A percentile compares a stretch with the other conserved stretches of the same genome.
These are phyloP conservation scores for Leccinum arenicola DNA, from an alignment of 768 basidiomycete species.

Conservation along the genomic window DNA sequence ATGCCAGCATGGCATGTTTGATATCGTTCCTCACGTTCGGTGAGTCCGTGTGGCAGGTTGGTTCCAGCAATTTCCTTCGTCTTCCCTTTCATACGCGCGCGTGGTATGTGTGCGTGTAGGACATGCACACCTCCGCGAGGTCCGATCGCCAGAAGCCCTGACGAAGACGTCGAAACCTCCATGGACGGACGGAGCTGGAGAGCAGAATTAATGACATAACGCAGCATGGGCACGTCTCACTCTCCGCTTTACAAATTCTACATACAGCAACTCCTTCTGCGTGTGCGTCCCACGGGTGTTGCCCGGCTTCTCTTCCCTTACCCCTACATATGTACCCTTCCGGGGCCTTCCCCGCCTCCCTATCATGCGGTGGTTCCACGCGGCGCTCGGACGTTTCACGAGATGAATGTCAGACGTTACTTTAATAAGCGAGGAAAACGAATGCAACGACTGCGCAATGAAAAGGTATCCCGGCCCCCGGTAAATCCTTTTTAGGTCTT, in stretches of 20 bases:
- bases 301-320: not conserved
- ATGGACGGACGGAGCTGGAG: slow-evolving; percentile 2
- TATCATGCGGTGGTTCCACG: slow-evolving; percentile 4
- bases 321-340: not conserved
- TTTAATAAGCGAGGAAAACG: not conserved
- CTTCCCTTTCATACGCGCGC: not conserved
- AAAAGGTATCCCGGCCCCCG: slow-evolving; percentile 4
- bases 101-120: not conserved
- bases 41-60: not conserved
- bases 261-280: not conserved
- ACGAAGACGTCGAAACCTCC: not conserved
- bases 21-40: not conserved
- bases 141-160: slow-evolving; percentile 14
- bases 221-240: not conserved
- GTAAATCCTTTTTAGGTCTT: slow-evolving; percentile 14
- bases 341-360: not conserved
- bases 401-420: not conserved
- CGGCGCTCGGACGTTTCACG: slow-evolving; percentile 27
- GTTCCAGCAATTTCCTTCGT: not conserved
- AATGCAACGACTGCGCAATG: not conserved
- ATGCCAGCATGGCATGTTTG: not conserved
- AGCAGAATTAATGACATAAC: not conserved
- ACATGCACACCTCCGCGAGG: slow-evolving; percentile 6
- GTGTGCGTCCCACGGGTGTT: not conserved
- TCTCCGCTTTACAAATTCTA: not conserved